Evolutionary conservation across 23 red algal species (phyloP).

Genomic region (Gracilaria domingensis): DNA sequence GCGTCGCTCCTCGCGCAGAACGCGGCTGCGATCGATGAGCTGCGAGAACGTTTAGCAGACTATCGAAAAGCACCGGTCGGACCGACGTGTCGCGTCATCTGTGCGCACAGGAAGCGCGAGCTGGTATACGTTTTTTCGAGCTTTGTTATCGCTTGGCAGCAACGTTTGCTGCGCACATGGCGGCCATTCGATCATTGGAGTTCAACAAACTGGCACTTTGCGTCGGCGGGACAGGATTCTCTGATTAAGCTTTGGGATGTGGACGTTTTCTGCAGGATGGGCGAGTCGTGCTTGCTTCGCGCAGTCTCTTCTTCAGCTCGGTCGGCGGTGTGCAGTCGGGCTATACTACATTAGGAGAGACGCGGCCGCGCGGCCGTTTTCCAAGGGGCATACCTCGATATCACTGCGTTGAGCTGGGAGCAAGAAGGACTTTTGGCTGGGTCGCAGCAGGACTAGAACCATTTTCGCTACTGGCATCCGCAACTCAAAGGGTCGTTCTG

Average conservation of each 20-base stretch:
- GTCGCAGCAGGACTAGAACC: slow-evolving; percentile 79
- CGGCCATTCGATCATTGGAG: slow-evolving; percentile 82
- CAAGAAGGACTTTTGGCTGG: slow-evolving; percentile 87
- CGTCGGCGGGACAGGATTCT: slow-evolving; percentile 78
- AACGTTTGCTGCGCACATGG: slow-evolving; percentile 73
- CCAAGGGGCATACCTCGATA: slow-evolving; percentile 71
- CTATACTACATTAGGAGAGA: slow-evolving; percentile 48
- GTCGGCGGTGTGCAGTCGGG: slow-evolving; percentile 64
- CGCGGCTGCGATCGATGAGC: slow-evolving; percentile 53
- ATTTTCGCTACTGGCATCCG: slow-evolving; percentile 95
- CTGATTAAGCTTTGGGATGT: slow-evolving; percentile 86
- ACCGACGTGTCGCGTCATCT: slow-evolving; percentile 75
- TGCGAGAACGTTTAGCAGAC: slow-evolving; percentile 35
- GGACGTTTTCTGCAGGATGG: slow-evolving; percentile 45
- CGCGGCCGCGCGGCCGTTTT: slow-evolving; percentile 51
- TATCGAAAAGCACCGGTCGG: slow-evolving; percentile 18
- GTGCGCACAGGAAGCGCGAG: slow-evolving; percentile 62
- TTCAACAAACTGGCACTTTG: slow-evolving; percentile 77
- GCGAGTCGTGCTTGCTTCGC: slow-evolving; percentile 67
- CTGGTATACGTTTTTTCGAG: slow-evolving; percentile 46
- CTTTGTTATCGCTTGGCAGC: slow-evolving; percentile 70
- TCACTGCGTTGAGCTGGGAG: slow-evolving; percentile 79
- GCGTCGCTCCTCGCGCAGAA: slow-evolving; percentile 11
- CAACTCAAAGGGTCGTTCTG: slow-evolving; percentile 51
- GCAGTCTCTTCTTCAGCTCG: no score